phyloP scores from a whole-genome alignment of 2,329 filamentous ascomycete genomes.

The Clathrospora elynae region DNA sequence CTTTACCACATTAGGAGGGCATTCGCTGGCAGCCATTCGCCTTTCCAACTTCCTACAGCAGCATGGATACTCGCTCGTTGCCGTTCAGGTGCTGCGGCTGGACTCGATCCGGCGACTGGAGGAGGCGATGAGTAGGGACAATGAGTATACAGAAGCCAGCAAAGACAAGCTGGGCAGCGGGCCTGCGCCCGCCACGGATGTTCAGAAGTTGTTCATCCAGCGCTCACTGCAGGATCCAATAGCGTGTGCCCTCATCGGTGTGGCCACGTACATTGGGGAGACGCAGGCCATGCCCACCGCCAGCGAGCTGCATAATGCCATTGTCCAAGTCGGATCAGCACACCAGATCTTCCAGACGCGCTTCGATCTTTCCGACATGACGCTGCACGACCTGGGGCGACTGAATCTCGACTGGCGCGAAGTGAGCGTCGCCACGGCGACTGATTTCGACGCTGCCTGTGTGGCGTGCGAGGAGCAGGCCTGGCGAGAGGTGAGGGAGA shows the following conservation, averaged over 20 bases:
- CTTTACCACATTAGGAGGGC: slow-evolving; percentile 8
- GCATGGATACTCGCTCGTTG: slow-evolving; percentile 1
- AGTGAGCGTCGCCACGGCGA: slow-evolving; percentile 1
- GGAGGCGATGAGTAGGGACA: not conserved
- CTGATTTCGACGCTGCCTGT: slow-evolving; percentile 10
- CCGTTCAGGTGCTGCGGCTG: slow-evolving; percentile 2
- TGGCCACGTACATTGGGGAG: slow-evolving; percentile 7
- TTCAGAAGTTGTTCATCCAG: not conserved
- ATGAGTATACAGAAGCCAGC: not conserved
- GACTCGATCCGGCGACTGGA: not conserved
- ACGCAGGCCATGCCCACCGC: slow-evolving; percentile 1
- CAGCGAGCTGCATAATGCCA: slow-evolving; percentile 5
- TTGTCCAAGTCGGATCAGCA: slow-evolving; percentile 5
- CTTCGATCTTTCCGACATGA: slow-evolving; percentile 6
- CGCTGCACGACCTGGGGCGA: slow-evolving; percentile 1
- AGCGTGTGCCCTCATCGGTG: not conserved
- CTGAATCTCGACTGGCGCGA: slow-evolving; percentile 12
- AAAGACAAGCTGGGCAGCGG: no score
- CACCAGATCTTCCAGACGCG: slow-evolving; percentile 12
- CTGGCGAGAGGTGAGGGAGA: slow-evolving; percentile 1
- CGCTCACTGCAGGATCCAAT: not conserved
- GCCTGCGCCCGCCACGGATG: slow-evolving; percentile 1
- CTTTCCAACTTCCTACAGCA: slow-evolving; percentile 9
- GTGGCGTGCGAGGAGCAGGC: slow-evolving; percentile 6
- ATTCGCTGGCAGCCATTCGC: slow-evolving; percentile 9